phyloP scores from a whole-genome alignment of 2,329 filamentous ascomycete genomes.

The Furcasterigmium sp. region DNA sequence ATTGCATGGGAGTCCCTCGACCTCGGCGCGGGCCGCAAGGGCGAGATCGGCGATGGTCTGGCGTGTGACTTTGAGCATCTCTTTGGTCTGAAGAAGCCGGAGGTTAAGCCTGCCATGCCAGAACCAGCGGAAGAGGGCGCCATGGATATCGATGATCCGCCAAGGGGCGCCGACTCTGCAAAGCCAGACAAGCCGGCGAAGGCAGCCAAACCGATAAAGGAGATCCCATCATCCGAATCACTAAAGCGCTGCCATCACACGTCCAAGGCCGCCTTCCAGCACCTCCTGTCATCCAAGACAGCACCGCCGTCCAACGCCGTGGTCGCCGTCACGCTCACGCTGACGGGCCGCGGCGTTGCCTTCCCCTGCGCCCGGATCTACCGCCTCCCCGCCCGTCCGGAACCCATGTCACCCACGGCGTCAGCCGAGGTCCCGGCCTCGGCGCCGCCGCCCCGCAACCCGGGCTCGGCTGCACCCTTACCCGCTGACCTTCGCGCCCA shows the following conservation, averaged over 20 bases:
- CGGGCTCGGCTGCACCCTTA: constrained; percentile 17
- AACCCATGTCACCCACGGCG: constrained; percentile 18
- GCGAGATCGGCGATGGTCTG: constrained; percentile 79
- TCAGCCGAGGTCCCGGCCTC: constrained; percentile 42
- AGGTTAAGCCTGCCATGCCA: not conserved
- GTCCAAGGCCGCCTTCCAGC: constrained; percentile 22
- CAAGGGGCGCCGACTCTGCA: constrained; percentile 8
- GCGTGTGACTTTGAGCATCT: constrained; percentile 77
- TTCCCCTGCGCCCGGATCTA: constrained; percentile 76
- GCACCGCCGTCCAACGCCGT: constrained; percentile 28
- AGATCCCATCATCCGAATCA: constrained; percentile 6
- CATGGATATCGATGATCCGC: constrained; percentile 10
- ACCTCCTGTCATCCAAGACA: constrained; percentile 15
- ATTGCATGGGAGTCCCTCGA: constrained; percentile 69
- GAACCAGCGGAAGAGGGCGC: not conserved
- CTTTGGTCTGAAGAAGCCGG: constrained; percentile 32
- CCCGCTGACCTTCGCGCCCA: constrained; percentile 52
- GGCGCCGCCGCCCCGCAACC: constrained; percentile 20
- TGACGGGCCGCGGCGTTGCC: constrained; percentile 67
- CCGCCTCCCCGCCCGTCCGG: constrained; percentile 57
- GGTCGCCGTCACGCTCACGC: constrained; percentile 60
- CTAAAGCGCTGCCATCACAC: constrained; percentile 8
- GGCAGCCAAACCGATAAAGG: constrained; percentile 9
- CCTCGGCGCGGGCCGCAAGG: constrained; percentile 67
- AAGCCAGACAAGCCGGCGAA: constrained; percentile 14